Base-by-base conservation (phyloP, 2,329 filamentous ascomycete genomes). In the Alternaria solani region DNA sequence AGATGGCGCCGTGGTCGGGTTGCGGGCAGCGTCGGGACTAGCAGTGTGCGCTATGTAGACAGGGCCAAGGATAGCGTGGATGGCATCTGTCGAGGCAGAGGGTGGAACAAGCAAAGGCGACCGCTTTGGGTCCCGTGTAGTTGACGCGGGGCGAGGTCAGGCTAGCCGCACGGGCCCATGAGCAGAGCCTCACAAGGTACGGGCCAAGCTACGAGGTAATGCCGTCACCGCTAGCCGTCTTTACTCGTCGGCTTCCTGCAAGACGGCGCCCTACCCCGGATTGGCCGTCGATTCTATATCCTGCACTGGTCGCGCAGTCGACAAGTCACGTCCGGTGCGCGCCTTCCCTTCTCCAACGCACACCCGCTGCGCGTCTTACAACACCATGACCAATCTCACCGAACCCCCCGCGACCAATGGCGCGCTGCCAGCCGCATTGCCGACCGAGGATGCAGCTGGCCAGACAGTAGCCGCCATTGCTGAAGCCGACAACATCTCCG, bases 401-500 rank as follows among this genome's bases (percentile, higher is more conserved):
- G 46, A 59, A 25, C 36, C 62, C 39, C 54, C 58, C 7, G 54
- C 61, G 14, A 51, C 67, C 62, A 75, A 75, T 62, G 74, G 71
- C 65, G 64, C 66, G 47, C 64, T 75, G 46, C 72, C 73, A 11
- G 66, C 68, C 8, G 59, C 66, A 47, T 64, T 75, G 46, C 72
- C 73, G 7, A 65, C 69, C 11, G 59, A 74, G 32, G 74, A 78
- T 60, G 70, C 76, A 18, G 76, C 77, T 47, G 76, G 73, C 6
- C 69, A 79, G 65, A 74, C 75, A 0, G 71, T 76, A 5, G 75
- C 78, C 57, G 74, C 79, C 47, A 77, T 79, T 11, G 71, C 76
- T 9, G 76, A 78, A 61, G 75, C 76, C 11, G 76, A 80, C 64
- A 75, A 76, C 28, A 81, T 82, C 58, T 81, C 77, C 23, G 77